Evolutionary conservation across 305 asterid species (phyloP).

Genomic region (Fraxinus dipetala): DNA sequence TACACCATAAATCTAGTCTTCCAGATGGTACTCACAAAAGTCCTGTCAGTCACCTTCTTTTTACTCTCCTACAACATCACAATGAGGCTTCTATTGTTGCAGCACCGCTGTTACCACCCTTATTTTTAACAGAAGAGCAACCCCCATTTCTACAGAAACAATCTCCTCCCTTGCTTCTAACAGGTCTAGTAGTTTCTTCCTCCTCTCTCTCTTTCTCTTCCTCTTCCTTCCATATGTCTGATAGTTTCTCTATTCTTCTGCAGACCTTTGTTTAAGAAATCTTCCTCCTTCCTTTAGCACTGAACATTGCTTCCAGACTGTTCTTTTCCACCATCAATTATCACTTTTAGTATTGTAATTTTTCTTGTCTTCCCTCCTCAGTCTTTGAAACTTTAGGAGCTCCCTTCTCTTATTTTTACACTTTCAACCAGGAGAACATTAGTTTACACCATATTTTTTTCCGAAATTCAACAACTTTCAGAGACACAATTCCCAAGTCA

Average conservation of each 20-base stretch:
- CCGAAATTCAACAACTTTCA: not conserved
- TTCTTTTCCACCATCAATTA: not conserved
- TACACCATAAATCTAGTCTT: not conserved
- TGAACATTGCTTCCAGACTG: not conserved
- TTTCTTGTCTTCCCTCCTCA: not conserved
- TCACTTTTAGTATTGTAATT: not conserved
- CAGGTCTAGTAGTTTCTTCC: not conserved
- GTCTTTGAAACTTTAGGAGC: not conserved
- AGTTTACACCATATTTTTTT: not conserved
- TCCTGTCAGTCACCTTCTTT: not conserved
- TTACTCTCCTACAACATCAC: not conserved
- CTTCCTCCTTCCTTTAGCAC: not conserved
- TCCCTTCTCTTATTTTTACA: not conserved
- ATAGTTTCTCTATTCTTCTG: not conserved
- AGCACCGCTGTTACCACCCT: not conserved
- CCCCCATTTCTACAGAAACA: not conserved
- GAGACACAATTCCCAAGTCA: not conserved
- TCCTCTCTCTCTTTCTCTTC: not conserved
- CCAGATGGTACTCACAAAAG: not conserved
- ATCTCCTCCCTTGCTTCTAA: not conserved
- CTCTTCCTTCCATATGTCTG: not conserved
- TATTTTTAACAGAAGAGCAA: not conserved
- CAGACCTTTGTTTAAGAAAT: not conserved
- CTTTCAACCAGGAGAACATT: not conserved
- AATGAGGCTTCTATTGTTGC: not conserved